These are phyloP conservation scores for Apium graveolens DNA, from an alignment of 129 eudicot genomes.

Conservation along the genomic window DNA sequence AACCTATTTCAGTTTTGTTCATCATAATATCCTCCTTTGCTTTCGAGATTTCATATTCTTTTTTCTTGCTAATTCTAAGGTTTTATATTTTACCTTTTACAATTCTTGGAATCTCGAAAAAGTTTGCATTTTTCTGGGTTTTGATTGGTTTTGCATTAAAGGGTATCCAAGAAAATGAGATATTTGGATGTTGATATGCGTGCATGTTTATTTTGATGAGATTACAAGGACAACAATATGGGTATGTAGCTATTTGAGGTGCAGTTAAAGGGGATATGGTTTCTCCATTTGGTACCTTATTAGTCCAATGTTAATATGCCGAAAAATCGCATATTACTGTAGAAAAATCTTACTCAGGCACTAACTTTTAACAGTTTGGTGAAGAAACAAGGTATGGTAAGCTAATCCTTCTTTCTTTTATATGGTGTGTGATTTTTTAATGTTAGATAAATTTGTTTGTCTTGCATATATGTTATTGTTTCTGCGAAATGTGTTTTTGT, in stretches of 20 bases:
- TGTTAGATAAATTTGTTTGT: not conserved
- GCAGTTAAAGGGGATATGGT: not conserved
- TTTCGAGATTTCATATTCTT: not conserved
- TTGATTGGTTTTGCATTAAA: not conserved
- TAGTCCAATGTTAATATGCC: not conserved
- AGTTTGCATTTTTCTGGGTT: not conserved
- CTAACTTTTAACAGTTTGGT: not conserved
- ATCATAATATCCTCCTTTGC: not conserved
- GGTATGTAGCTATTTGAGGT: not conserved
- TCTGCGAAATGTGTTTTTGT: not conserved
- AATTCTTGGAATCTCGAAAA: not conserved
- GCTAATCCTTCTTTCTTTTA: not conserved
- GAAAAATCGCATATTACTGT: not conserved
- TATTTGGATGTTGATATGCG: not conserved
- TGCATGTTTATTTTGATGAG: not conserved
- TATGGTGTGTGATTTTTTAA: not conserved
- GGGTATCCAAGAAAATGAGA: not conserved
- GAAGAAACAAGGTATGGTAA: constrained; percentile 1
- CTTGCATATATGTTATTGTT: not conserved
- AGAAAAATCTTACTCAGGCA: not conserved
- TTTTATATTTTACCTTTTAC: not conserved
- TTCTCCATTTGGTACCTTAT: not conserved
- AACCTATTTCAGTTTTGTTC: not conserved
- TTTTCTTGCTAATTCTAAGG: too few species aligned
- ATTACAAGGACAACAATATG: not conserved